Conservation (phyloP, 108 stramenopile genomes). For the Nitzschia palea region DNA sequence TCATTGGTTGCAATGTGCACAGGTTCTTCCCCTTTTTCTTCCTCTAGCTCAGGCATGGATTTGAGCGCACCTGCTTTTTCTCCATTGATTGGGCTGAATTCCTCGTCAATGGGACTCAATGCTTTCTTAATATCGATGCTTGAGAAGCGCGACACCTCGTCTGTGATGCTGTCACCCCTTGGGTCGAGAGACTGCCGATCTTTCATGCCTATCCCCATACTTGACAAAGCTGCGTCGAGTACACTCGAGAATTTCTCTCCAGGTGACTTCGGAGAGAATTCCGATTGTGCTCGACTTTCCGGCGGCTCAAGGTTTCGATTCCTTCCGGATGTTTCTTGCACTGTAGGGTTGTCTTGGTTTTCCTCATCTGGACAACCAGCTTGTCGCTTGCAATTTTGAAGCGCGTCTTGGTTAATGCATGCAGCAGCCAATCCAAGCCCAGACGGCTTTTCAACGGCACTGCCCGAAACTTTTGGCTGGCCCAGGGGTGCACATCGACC, state of each 20-base stretch:
- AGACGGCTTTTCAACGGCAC: too few species aligned
- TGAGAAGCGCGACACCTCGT: neutral
- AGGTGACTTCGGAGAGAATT: neutral
- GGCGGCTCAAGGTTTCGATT: too few species aligned
- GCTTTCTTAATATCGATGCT: neutral
- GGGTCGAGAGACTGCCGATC: neutral
- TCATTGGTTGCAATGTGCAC: neutral
- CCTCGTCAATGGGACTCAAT: conserved; percentile 19
- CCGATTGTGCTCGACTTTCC: too few species aligned
- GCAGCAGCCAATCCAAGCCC: too few species aligned
- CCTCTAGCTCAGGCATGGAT: conserved; percentile 1
- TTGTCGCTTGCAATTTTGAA: too few species aligned
- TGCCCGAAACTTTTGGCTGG: too few species aligned
- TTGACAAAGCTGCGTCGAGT: conserved; percentile 12
- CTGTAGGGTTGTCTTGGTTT: too few species aligned
- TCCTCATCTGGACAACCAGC: too few species aligned
- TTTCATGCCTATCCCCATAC: neutral
- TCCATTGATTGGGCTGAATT: conserved; percentile 2
- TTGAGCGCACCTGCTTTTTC: neutral
- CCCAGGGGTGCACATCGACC: neutral
- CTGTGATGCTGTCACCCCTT: neutral
- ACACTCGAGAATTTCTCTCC: neutral
- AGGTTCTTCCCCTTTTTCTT: neutral
- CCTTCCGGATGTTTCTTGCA: too few species aligned
- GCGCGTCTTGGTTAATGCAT: too few species aligned